Evolutionary conservation across 164 flowering plant genomes (phyloP).

Genomic region (Nelumbo lutea): DNA sequence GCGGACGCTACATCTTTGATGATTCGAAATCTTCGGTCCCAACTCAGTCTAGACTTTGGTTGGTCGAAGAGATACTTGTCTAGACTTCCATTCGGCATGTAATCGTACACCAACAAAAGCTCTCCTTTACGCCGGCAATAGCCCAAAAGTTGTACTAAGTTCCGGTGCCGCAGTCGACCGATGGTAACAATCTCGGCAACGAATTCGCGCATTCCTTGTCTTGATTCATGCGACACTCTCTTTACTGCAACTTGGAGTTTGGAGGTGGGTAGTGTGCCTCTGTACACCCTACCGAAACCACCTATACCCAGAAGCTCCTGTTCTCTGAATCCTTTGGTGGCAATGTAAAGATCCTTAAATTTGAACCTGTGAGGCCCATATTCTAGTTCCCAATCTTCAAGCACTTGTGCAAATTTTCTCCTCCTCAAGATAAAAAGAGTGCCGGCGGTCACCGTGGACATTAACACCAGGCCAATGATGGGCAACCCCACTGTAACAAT

Average conservation of each 20-base stretch:
- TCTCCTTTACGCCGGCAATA: slow-evolving; percentile 7
- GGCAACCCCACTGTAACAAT: background rate
- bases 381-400: slow-evolving; percentile 7
- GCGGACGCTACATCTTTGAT: slow-evolving; percentile 11
- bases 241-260: slow-evolving; percentile 6
- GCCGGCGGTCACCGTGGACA: background rate
- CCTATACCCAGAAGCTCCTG: slow-evolving; percentile 7
- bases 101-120: slow-evolving; percentile 12
- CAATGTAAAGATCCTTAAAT: slow-evolving; percentile 7
- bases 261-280: slow-evolving; percentile 3
- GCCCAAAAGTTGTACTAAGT: slow-evolving; percentile 8
- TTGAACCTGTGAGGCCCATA: slow-evolving; percentile 6
- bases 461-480: background rate
- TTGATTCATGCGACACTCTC: slow-evolving; percentile 10
- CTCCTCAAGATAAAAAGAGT: background rate
- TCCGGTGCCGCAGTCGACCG: slow-evolving; percentile 10
- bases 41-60: background rate
- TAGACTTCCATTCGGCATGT: slow-evolving; percentile 10
- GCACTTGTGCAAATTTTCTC: background rate
- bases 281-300: slow-evolving; percentile 11
- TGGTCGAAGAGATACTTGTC: slow-evolving; percentile 3
- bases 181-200: slow-evolving; percentile 7
- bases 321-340: slow-evolving; percentile 10
- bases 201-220: slow-evolving; percentile 8
- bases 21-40: slow-evolving; percentile 6